Evolutionary conservation across 306 rosid genomes (phyloP), one percentile per base, ranked within the genome.

Genomic region (Adenanthera pavonina): DNA sequence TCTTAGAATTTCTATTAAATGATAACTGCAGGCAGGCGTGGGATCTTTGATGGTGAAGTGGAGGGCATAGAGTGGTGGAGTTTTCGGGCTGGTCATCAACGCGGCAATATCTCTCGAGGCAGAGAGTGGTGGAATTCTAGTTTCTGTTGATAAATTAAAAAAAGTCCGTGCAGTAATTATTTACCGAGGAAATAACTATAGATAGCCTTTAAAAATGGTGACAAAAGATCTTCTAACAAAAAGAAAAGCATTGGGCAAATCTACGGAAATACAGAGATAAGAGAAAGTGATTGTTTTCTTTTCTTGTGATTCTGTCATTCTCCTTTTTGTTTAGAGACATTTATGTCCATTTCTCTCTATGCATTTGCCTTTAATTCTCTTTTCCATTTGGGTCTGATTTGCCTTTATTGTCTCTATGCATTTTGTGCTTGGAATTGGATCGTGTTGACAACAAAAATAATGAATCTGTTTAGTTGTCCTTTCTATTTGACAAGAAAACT

Each of bases 151-250:
- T 80, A 91, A 92, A 82, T 83, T 83, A 62, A 94, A 94, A 90
- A 88, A 89, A 60, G 93, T 96, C 79, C 88, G 89, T 86, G 91
- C 92, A 70, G 84, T 94, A 82, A 87, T 92, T 87, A 80, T 94
- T 72, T 94, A 88, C 85, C 98, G 97, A 14, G 97, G 98, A 20
- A 94, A 90, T 80, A 94, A 94, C 84, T 92, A 92, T 83, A 78
- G n/a, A 61, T 86, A 96, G 8, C 89, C 98, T 73, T 51, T 35
- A 13, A 54, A 70, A 68, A 78, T 57, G 79, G 62, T 47, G 30
- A 72, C 88, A 1, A 83, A 83, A 75, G 91, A 82, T 81, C 96
- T 92, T 84, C 84, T 89, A 53, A 89, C 91, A 1, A 94, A 92
- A 89, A 87, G 90, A 83, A 78, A 90, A 84, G 98, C 98, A 48